A percentile compares a stretch with the other conserved stretches of the same genome.
phyloP scores from a whole-genome alignment of 371 early-diverging fungal species.

The Basidiobolus meristosporus region DNA sequence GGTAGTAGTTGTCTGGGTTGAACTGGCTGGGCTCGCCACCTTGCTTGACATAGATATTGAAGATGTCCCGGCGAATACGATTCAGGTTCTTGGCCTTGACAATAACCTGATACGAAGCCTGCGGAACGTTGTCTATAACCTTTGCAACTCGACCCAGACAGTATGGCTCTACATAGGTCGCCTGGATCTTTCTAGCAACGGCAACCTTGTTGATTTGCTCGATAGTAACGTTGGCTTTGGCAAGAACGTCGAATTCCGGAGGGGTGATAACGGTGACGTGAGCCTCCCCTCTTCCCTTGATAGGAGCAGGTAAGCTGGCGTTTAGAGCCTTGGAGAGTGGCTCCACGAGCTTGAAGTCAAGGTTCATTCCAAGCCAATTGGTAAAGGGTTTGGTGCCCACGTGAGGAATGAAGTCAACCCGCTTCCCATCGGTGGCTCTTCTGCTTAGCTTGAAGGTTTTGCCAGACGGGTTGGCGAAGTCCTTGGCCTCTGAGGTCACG shows the following conservation, averaged over 20 bases:
- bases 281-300: slow-evolving; percentile 40
- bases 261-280: slow-evolving; percentile 60
- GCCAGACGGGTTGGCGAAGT: too few species aligned
- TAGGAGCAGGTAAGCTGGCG: slow-evolving; percentile 16
- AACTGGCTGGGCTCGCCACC: slow-evolving; percentile 39
- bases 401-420: slow-evolving; percentile 3
- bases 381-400: slow-evolving; percentile 5
- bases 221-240: slow-evolving; percentile 37
- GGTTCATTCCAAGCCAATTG: slow-evolving; percentile 36
- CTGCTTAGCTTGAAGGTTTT: too few species aligned
- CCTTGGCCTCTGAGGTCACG: too few species aligned
- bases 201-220: slow-evolving; percentile 44
- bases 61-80: slow-evolving; percentile 27
- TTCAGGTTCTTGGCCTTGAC: too few species aligned
- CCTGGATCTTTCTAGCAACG: slow-evolving; percentile 23
- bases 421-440: too few species aligned
- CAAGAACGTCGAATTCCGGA: slow-evolving; percentile 37
- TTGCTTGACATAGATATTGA: slow-evolving; percentile 17
- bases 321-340: slow-evolving; percentile 28
- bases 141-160: slow-evolving; percentile 56
- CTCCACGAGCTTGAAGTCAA: slow-evolving; percentile 30
- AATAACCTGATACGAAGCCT: too few species aligned
- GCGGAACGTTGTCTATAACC: too few species aligned
- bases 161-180: slow-evolving; percentile 19
- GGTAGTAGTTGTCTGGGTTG: slow-evolving; percentile 35